phyloP scores from a whole-genome alignment of 2,329 filamentous ascomycete species.

The Scorias spongiosa region DNA sequence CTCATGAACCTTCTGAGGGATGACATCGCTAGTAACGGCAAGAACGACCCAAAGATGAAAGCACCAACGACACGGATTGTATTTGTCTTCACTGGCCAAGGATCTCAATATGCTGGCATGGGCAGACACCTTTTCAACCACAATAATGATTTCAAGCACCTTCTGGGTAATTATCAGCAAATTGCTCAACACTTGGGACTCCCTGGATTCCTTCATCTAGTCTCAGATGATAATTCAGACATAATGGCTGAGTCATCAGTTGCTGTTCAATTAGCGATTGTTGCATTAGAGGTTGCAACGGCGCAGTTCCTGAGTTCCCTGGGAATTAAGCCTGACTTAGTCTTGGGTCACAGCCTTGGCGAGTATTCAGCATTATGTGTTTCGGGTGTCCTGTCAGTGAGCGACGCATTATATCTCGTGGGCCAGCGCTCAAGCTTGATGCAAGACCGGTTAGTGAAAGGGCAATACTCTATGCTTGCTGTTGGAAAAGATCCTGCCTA shows the following conservation, averaged over 20 bases:
- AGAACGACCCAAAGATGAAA: too few relatives aligned
- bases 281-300: slow-evolving; percentile 29
- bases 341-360: slow-evolving; percentile 22
- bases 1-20: too few relatives aligned
- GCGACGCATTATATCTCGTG: slow-evolving; percentile 22
- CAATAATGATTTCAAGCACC: neutral
- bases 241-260: slow-evolving; percentile 6
- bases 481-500: slow-evolving; percentile 6
- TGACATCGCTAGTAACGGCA: too few relatives aligned
- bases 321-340: slow-evolving; percentile 13
- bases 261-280: slow-evolving; percentile 24
- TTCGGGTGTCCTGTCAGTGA: slow-evolving; percentile 20
- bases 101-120: slow-evolving; percentile 13
- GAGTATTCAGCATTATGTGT: slow-evolving; percentile 25
- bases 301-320: slow-evolving; percentile 13
- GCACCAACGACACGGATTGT: slow-evolving; percentile 4
- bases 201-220: slow-evolving; percentile 14
- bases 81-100: slow-evolving; percentile 28
- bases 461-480: slow-evolving; percentile 16
- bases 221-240: slow-evolving; percentile 7
- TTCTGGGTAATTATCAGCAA: too few relatives aligned
- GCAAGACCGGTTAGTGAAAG: slow-evolving; percentile 9
- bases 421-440: slow-evolving; percentile 20
- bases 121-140: slow-evolving; percentile 17
- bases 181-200: slow-evolving; percentile 18